Base-by-base conservation (phyloP, 169 alveolate species). In the Cyclospora cayetanensis region DNA sequence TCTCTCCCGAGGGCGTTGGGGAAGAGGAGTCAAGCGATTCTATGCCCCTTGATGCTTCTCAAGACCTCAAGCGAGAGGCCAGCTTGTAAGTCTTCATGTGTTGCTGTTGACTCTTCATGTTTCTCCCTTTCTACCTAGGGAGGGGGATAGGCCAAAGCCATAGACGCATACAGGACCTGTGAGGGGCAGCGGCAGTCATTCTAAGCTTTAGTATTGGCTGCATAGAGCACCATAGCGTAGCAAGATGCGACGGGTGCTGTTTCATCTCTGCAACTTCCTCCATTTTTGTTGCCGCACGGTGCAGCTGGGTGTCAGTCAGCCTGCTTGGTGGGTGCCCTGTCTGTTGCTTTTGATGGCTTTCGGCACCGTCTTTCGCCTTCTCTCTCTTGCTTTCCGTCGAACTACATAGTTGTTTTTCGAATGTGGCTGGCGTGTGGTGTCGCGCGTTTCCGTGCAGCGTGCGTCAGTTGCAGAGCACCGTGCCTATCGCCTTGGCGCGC, bases 41-140 rank as follows among this genome's bases (percentile, higher is more conserved):
- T 15, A 63, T 15, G 68, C 15, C 74, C 34, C 0, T 53, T 4
- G 91, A 22, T 9, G 65, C 92, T 42, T 25, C n/a, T 18, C 70
- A 66, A 11, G 92, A 87, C 29, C 39, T 87, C 37, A 77, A 68
- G 86, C 66, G 92, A 50, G 92, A 87, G 25, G 76, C 76, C 15
- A 29, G 31, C 41, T 87, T 87, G 92, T 87, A 87, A 0, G 92
- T 0, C 22, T 27, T 25, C 3, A 20, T 2, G 39, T 11, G 2
- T 18, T 77, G 46, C 2, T 72, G 35, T 72, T 42, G 5, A 3
- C n/a, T 27, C 50, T 77, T 60, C 88, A 12, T 20, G 7, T 42
- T 0, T 39, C 55, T 35, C 34, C 0, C 52, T 39, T 42, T n/a
- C 86, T 76, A 25, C 18, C 86, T 76, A n/a, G n/a, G n/a, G n/a